A percentile compares a stretch with the other conserved stretches of the same genome.
phyloP scores from a whole-genome alignment of 805 yeast species.

The Zygosaccharomyces lentus region DNA sequence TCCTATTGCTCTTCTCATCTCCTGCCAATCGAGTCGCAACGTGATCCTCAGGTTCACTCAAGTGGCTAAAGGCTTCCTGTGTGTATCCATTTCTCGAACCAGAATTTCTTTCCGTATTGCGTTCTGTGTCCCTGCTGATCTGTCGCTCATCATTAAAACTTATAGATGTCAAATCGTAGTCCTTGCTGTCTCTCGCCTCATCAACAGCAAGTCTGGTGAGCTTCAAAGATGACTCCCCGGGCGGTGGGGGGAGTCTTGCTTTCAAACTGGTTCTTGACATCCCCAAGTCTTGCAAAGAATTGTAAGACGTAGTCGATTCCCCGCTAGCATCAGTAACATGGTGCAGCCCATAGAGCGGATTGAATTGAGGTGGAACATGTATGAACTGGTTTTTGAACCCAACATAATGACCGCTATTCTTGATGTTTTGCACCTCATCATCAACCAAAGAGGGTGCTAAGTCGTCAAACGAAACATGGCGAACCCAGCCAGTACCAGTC shows the following conservation, averaged over 20 bases:
- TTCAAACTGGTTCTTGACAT: not conserved
- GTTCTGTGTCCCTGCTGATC: slow-evolving; percentile 21
- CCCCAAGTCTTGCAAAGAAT: slow-evolving; percentile 1
- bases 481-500: slow-evolving; percentile 15
- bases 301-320: slow-evolving; percentile 1
- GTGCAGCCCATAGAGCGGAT: slow-evolving; percentile 18
- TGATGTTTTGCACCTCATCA: slow-evolving; percentile 25
- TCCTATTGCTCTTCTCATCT: slow-evolving; percentile 13
- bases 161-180: slow-evolving; percentile 25
- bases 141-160: slow-evolving; percentile 20
- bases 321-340: not conserved
- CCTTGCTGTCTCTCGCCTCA: slow-evolving; percentile 13
- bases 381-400: slow-evolving; percentile 25
- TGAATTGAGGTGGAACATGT: slow-evolving; percentile 34
- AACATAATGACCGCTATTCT: slow-evolving; percentile 18
- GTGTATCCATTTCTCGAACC: slow-evolving; percentile 32
- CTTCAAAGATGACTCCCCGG: slow-evolving; percentile 20
- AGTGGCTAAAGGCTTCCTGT: slow-evolving; percentile 32
- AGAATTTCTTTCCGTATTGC: slow-evolving; percentile 31
- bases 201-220: slow-evolving; percentile 12
- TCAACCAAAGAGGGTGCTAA: slow-evolving; percentile 30
- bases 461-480: slow-evolving; percentile 34
- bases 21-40: slow-evolving; percentile 9
- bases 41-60: slow-evolving; percentile 36
- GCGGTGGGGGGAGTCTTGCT: slow-evolving; percentile 29